phyloP scores from a whole-genome alignment of 164 flowering plant species.

The Stephania yunnanensis region DNA sequence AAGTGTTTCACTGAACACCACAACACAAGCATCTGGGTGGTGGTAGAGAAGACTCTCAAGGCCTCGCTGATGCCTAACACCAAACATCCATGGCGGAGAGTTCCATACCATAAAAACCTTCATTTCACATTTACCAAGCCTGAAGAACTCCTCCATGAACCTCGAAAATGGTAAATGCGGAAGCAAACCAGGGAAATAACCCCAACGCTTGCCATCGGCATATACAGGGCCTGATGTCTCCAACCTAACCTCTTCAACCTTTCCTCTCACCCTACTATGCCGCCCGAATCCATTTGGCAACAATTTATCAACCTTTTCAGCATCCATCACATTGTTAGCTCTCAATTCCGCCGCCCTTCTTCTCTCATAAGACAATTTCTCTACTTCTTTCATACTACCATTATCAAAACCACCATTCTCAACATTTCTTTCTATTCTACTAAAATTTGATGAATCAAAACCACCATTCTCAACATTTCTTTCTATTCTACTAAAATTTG shows the following conservation, averaged over 20 bases:
- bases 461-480: background rate
- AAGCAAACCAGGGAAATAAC: slow-evolving; percentile 72
- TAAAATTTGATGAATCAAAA: slow-evolving; percentile 6
- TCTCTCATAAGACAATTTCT: slow-evolving; percentile 1
- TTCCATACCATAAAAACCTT: slow-evolving; percentile 94
- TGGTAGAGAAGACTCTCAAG: slow-evolving; percentile 79
- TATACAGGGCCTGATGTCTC: slow-evolving; percentile 33
- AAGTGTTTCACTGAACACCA: slow-evolving; percentile 83
- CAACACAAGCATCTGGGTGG: slow-evolving; percentile 79
- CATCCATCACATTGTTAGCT: background rate
- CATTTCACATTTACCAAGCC: slow-evolving; percentile 55
- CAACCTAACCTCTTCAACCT: slow-evolving; percentile 11
- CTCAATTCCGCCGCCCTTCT: background rate
- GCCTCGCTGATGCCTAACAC: slow-evolving; percentile 75
- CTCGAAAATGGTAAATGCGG: slow-evolving; percentile 55
- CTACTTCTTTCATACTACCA: background rate
- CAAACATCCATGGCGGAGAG: slow-evolving; percentile 84
- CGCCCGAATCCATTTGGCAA: slow-evolving; percentile 2
- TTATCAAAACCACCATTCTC: background rate
- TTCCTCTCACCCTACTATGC: background rate
- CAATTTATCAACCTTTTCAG: slow-evolving; percentile 5
- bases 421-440: background rate
- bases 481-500: background rate
- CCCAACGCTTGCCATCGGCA: slow-evolving; percentile 92
- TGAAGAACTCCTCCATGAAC: slow-evolving; percentile 71